These are phyloP conservation scores for Ophiostoma sp. DNA, from an alignment of 2,329 filamentous ascomycete genomes.

Conservation along the genomic window DNA sequence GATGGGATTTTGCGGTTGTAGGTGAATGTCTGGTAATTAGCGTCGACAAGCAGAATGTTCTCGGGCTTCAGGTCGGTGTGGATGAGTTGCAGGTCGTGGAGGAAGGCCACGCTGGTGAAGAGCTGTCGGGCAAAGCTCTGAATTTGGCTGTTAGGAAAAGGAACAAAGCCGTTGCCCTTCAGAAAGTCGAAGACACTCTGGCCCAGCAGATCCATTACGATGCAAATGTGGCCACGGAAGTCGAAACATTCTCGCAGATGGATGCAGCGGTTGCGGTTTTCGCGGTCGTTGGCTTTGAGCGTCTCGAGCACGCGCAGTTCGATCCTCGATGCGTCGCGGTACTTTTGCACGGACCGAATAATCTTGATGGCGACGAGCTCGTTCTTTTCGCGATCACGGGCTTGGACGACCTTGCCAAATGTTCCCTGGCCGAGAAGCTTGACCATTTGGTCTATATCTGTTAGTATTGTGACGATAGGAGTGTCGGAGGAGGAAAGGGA, in stretches of 20 bases:
- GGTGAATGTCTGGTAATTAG: slow-evolving; percentile 67
- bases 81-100: slow-evolving; percentile 95
- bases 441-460: slow-evolving; percentile 72
- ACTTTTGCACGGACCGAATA: slow-evolving; percentile 97
- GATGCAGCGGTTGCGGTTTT: slow-evolving; percentile 94
- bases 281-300: slow-evolving; percentile 83
- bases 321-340: slow-evolving; percentile 92
- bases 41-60: slow-evolving; percentile 67
- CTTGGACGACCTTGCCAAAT: slow-evolving; percentile 97
- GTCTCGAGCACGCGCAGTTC: slow-evolving; percentile 92
- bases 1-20: slow-evolving; percentile 70
- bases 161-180: slow-evolving; percentile 91
- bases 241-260: slow-evolving; percentile 97
- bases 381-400: slow-evolving; percentile 73
- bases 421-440: slow-evolving; percentile 94
- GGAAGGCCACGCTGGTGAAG: slow-evolving; percentile 96
- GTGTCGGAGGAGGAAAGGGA: not conserved
- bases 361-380: slow-evolving; percentile 93
- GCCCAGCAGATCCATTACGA: slow-evolving; percentile 73
- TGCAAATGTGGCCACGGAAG: slow-evolving; percentile 94
- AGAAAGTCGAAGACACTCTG: slow-evolving; percentile 98
- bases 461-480: not conserved
- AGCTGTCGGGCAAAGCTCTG: slow-evolving; percentile 94
- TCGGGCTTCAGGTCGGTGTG: slow-evolving; percentile 79
- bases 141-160: slow-evolving; percentile 97